These are phyloP conservation scores for Umbellularia californica DNA, from an alignment of 164 flowering plant species.

Conservation along the genomic window DNA sequence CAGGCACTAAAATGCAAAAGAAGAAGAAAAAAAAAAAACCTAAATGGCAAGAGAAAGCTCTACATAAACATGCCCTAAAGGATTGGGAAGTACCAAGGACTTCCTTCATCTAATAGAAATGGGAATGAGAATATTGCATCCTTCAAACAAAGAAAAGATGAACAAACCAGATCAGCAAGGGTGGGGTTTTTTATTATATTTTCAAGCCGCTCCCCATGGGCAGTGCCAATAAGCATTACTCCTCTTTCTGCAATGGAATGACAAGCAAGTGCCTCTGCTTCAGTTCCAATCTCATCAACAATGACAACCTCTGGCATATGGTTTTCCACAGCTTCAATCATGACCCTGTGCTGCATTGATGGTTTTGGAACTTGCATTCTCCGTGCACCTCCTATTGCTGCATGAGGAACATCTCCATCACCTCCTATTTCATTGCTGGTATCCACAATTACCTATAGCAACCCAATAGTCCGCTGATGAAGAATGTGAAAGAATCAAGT, in stretches of 20 bases:
- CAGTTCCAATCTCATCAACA: conserved; percentile 77
- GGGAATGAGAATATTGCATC: background rate
- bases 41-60: too few relatives aligned
- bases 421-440: conserved; percentile 85
- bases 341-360: conserved; percentile 60
- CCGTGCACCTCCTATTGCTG: conserved; percentile 66
- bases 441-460: conserved; percentile 60
- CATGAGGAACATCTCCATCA: conserved; percentile 70
- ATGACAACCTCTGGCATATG: conserved; percentile 81
- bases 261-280: conserved; percentile 66
- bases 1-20: too few relatives aligned
- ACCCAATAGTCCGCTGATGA: conserved; percentile 7
- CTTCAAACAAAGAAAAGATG: background rate
- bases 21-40: too few relatives aligned
- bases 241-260: conserved; percentile 81
- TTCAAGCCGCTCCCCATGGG: conserved; percentile 61
- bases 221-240: conserved; percentile 71
- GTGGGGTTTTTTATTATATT: conserved; percentile 62
- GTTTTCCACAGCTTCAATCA: conserved; percentile 83
- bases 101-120: background rate
- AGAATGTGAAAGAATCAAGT: conserved; percentile 1
- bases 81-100: background rate
- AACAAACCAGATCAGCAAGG: conserved; percentile 54
- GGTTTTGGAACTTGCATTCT: conserved; percentile 74
- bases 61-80: too few relatives aligned